Evolutionary conservation across 441 rosid species (phyloP).

Genomic region (Corymbia citriodora): DNA sequence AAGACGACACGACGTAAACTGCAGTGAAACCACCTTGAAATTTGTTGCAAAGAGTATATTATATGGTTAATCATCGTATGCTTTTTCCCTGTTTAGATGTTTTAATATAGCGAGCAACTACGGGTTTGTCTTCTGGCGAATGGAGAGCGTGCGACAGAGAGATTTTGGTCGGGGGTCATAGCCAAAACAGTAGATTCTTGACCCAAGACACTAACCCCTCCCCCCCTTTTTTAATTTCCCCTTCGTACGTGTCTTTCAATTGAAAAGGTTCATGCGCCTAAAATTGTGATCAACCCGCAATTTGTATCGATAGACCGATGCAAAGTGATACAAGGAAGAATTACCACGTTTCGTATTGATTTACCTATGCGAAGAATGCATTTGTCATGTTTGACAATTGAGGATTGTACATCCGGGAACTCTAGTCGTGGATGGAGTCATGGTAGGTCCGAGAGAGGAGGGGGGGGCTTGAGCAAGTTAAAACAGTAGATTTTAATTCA

Average conservation of each 20-base stretch:
- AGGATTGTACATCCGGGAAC: background rate
- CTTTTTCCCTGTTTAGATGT: background rate
- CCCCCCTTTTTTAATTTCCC: background rate
- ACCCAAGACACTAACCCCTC: background rate
- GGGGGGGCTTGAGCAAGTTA: background rate
- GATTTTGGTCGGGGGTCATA: background rate
- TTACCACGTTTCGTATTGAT: background rate
- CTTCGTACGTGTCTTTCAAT: background rate
- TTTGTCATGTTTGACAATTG: background rate
- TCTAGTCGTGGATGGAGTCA: background rate
- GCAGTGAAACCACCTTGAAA: background rate
- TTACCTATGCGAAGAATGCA: rapidly evolving
- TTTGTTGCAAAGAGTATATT: background rate
- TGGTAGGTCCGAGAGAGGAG: background rate
- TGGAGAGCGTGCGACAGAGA: background rate
- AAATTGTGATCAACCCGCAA: background rate
- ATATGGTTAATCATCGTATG: background rate
- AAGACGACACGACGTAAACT: background rate
- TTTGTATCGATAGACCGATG: background rate
- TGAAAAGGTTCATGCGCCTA: background rate
- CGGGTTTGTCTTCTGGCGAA: background rate
- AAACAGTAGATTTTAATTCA: background rate
- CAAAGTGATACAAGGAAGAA: background rate
- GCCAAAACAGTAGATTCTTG: background rate
- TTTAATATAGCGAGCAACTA: background rate